phyloP scores from a whole-genome alignment of 768 basidiomycete species.

The Panaeolus cyanescens region DNA sequence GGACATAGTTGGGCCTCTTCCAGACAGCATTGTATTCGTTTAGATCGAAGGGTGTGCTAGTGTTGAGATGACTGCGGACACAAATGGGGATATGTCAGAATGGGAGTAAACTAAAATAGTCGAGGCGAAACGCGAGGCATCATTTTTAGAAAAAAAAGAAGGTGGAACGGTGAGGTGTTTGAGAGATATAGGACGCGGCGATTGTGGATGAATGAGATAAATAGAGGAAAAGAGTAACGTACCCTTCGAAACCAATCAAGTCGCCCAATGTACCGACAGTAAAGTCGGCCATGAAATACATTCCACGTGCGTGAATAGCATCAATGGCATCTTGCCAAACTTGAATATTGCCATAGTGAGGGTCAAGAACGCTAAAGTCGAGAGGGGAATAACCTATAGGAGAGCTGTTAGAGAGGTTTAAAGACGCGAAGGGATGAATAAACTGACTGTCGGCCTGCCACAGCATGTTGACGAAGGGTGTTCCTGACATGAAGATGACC shows the following conservation, averaged over 20 bases:
- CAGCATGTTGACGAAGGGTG: constrained; percentile 92
- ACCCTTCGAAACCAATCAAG: constrained; percentile 86
- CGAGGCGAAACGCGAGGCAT: constrained; percentile 1
- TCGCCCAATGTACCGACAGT: constrained; percentile 93
- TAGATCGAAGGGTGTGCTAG: constrained; percentile 76
- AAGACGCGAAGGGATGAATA: background rate
- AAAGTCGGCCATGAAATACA: constrained; percentile 94
- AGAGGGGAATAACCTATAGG: constrained; percentile 85
- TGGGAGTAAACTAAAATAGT: background rate
- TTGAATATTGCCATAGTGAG: constrained; percentile 84
- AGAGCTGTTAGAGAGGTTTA: constrained; percentile 12
- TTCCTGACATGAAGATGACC: constrained; percentile 90
- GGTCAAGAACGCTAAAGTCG: constrained; percentile 88
- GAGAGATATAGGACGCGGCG: constrained; percentile 1
- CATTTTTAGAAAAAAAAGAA: background rate
- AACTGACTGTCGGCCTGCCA: constrained; percentile 94
- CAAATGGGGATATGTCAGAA: constrained; percentile 9
- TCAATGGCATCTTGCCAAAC: constrained; percentile 82
- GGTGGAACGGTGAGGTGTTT: background rate
- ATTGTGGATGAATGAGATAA: background rate
- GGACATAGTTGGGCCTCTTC: constrained; percentile 74
- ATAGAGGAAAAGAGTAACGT: constrained; percentile 6
- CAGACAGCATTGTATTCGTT: constrained; percentile 73
- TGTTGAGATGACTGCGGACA: constrained; percentile 65
- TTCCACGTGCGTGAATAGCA: constrained; percentile 74